Percentiles rank a stretch among this genome's conserved stretches.
These are phyloP conservation scores for Hyphopichia khmerensis DNA, from an alignment of 1,139 yeast genomes.

Conservation along the genomic window DNA sequence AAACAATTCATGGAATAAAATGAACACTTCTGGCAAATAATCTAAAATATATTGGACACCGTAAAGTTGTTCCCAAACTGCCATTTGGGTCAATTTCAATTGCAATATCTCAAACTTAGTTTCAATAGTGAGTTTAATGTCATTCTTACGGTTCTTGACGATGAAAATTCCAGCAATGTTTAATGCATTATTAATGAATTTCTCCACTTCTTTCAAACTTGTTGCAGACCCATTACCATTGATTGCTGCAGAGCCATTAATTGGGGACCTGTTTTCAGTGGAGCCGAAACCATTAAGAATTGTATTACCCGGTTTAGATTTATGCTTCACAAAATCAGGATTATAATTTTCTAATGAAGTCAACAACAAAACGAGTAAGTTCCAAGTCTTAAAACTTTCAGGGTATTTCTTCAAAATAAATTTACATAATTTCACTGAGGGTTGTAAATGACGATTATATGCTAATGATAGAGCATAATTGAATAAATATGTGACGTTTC, in stretches of 20 bases:
- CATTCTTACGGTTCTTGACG: constrained; percentile 28
- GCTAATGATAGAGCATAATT: constrained; percentile 40
- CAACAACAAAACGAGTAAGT: constrained; percentile 35
- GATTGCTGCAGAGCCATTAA: constrained; percentile 1
- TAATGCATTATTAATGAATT: constrained; percentile 41
- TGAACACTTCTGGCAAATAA: constrained; percentile 63
- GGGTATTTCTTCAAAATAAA: constrained; percentile 44
- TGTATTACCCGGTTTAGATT: constrained; percentile 6
- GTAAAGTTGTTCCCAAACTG: constrained; percentile 62
- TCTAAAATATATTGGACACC: constrained; percentile 66
- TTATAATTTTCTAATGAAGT: constrained; percentile 28
- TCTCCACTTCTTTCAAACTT: constrained; percentile 29
- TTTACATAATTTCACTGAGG: constrained; percentile 40
- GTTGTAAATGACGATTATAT: constrained; percentile 22
- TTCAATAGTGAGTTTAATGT: constrained; percentile 26
- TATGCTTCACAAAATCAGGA: constrained; percentile 15
- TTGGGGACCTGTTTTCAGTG: background rate
- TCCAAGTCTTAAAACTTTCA: constrained; percentile 48
- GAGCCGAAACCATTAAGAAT: constrained; percentile 2
- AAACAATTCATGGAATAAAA: constrained; percentile 57
- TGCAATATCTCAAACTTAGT: constrained; percentile 62
- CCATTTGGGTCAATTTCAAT: constrained; percentile 72
- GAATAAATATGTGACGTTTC: constrained; percentile 30
- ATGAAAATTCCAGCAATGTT: constrained; percentile 44
- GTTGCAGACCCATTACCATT: background rate